Evolutionary conservation across 192 early-diverging fungal genomes (phyloP).

Genomic region (Mycoemilia scoparia): DNA sequence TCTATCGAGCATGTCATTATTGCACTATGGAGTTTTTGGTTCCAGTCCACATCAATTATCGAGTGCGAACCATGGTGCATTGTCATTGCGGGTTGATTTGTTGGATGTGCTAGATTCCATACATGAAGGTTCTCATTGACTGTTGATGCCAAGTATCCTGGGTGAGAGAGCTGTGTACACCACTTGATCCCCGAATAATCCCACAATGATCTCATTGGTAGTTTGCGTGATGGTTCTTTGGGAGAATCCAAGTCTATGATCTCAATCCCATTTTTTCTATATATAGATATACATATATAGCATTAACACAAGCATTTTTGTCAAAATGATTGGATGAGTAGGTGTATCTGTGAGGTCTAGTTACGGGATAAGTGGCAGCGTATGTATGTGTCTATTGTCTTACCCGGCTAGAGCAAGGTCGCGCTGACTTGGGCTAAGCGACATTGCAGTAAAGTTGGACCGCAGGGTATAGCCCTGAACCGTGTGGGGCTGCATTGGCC

Average conservation of each 20-base stretch:
- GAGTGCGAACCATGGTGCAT: too few species aligned
- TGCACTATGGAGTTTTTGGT: constrained; percentile 15
- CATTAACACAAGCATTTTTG: too few species aligned
- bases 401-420: too few species aligned
- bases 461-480: too few species aligned
- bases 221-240: constrained; percentile 11
- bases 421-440: too few species aligned
- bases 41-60: constrained; percentile 25
- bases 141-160: constrained; percentile 21
- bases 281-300: too few species aligned
- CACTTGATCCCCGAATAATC: constrained; percentile 17
- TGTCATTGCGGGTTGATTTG: constrained; percentile 13
- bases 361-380: too few species aligned
- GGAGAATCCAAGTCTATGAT: constrained; percentile 22
- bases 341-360: too few species aligned
- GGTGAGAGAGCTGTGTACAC: constrained; percentile 15
- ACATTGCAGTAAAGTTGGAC: too few species aligned
- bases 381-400: too few species aligned
- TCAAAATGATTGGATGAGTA: too few species aligned
- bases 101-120: constrained; percentile 15
- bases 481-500: too few species aligned
- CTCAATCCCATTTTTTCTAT: constrained; percentile 15
- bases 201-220: constrained; percentile 12
- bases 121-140: constrained; percentile 18
- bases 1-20: constrained; percentile 24